Evolutionary conservation across 2,329 filamentous ascomycete species (phyloP).

Genomic region (Colletotrichum graminicola): DNA sequence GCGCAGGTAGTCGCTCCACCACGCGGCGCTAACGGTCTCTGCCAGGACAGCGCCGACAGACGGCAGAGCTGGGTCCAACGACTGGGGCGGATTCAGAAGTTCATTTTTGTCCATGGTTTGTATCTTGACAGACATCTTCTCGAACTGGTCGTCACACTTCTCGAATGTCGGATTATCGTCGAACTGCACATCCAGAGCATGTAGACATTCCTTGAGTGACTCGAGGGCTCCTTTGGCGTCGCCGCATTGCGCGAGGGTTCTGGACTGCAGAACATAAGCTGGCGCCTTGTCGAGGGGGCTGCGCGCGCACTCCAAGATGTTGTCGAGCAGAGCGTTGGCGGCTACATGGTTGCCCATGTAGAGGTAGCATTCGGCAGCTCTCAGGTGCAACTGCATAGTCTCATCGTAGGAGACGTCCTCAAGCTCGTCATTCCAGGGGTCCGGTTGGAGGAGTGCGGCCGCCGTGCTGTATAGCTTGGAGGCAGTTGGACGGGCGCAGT

Average conservation of each 20-base stretch:
- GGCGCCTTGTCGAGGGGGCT: constrained; percentile 84
- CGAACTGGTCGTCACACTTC: constrained; percentile 82
- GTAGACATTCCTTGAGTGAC: constrained; percentile 77
- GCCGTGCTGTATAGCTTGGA: constrained; percentile 85
- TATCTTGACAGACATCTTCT: constrained; percentile 70
- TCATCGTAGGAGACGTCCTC: constrained; percentile 88
- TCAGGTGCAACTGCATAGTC: constrained; percentile 82
- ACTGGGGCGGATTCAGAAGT: constrained; percentile 57
- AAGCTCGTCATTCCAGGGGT: constrained; percentile 78
- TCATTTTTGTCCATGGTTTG: constrained; percentile 66
- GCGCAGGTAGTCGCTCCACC: constrained; percentile 79
- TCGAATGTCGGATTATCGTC: constrained; percentile 77
- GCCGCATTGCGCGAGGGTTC: constrained; percentile 81
- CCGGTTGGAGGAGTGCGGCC: constrained; percentile 80
- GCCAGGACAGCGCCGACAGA: constrained; percentile 78
- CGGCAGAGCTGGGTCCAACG: constrained; percentile 66
- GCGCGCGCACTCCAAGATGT: constrained; percentile 77
- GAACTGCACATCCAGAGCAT: constrained; percentile 75
- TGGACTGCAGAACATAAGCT: constrained; percentile 85
- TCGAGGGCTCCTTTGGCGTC: constrained; percentile 77
- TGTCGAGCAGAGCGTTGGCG: constrained; percentile 76
- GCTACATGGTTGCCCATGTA: constrained; percentile 79
- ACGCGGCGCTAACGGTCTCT: constrained; percentile 77
- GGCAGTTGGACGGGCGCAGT: constrained; percentile 84
- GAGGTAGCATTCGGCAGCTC: constrained; percentile 85